phyloP scores from a whole-genome alignment of 202 grass and related monocot species.

The Brachypodium distachyon region DNA sequence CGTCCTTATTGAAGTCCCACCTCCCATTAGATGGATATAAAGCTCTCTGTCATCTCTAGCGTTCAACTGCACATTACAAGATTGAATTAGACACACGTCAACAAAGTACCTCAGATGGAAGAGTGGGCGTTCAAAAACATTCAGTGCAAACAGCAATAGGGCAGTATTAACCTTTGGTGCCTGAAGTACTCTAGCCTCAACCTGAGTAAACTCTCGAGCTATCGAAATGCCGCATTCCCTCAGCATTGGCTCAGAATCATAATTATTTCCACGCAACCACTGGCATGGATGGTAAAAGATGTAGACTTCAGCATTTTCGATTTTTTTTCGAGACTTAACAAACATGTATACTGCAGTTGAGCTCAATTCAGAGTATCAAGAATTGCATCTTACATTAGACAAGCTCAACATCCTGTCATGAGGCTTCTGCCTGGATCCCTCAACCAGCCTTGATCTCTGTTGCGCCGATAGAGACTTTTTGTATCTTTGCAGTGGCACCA shows the following conservation, averaged over 20 bases:
- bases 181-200: slow-evolving; percentile 29
- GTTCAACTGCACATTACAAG: slow-evolving; percentile 7
- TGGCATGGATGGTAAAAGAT: background rate
- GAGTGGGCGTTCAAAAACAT: background rate
- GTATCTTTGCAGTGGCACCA: slow-evolving; percentile 43
- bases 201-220: slow-evolving; percentile 16
- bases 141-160: background rate
- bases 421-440: slow-evolving; percentile 33
- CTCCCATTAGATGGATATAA: slow-evolving; percentile 6
- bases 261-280: slow-evolving; percentile 22
- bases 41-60: slow-evolving; percentile 20
- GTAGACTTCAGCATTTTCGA: background rate
- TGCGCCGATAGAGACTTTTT: slow-evolving; percentile 14
- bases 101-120: background rate
- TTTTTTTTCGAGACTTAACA: background rate
- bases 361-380: background rate
- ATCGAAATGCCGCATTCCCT: slow-evolving; percentile 27
- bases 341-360: background rate
- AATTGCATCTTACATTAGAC: background rate
- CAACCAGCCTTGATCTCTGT: slow-evolving; percentile 17
- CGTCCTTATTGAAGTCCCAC: slow-evolving; percentile 58
- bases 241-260: slow-evolving; percentile 38
- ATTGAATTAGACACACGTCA: background rate
- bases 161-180: slow-evolving; percentile 21
- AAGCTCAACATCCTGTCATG: slow-evolving; percentile 10